Evolutionary conservation across 352 stramenopile species (phyloP), one percentile per base, ranked within the genome.

Genomic region (Phytophthora gonapodyides): DNA sequence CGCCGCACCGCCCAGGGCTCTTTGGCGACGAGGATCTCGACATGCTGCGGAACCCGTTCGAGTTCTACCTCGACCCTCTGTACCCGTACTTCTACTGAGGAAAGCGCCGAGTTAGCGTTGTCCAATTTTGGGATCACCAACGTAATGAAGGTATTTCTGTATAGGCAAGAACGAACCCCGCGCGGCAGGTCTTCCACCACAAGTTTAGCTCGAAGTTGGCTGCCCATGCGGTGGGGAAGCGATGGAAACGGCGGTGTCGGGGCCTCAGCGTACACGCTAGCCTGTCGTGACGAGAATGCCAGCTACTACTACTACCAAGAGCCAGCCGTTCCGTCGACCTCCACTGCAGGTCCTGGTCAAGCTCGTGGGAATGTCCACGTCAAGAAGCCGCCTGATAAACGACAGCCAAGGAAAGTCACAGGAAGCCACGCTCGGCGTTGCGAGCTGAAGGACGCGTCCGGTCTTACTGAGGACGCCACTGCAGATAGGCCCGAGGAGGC

Each of bases 281-380:
- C 33, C 38, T 58, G 45, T 7, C 51, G 55, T 4, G 52, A 72
- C 30, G 52, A 72, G 50, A 65, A 64, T 35, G 17, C 48, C 8
- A 57, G 41, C 17, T 64, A 57, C 35, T 63, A 73, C 19, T 62
- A 73, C 35, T 73, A 73, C 41, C 61, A 69, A 31, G 60, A 69
- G 35, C 55, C 61, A 24, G 17, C 50, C 33, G 41, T 30, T 16
- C 16, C 52, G 34, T 37, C 52, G n/a, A 34, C 34, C n/a, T 15
- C 55, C 15, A 50, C 45, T 27, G n/a, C 42, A 10, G 37, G 24
- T 24, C n/a, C 35, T 30, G 37, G 21, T 17, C 64, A 61, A 42
- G 17, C 17, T 8, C 35, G 24, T 15, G 38, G 61, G 12, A 35
- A 37, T 45, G 13, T 50, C 13, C 21, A 54, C 9, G 31, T 42